Base-by-base conservation (phyloP, 495 filamentous ascomycete species). In the Haplographium delicatum region DNA sequence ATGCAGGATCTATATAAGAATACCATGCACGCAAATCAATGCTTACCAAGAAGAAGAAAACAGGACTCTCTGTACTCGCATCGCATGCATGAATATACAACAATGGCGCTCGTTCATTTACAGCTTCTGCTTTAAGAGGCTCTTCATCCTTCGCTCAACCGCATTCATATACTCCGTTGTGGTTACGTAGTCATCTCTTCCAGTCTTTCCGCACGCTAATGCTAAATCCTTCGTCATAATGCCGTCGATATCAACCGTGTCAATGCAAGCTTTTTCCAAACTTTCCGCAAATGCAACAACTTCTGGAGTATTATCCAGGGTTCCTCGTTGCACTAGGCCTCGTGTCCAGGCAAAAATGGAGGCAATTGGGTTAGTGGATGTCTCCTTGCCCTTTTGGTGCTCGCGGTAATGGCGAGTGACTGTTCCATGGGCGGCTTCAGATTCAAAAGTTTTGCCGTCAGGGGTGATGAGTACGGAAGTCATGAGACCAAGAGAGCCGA, bases 151-250 rank as follows among this genome's bases (percentile, higher is more conserved):
- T 67, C 78, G 79, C 82, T 95, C 91, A 43, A 97, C 89, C 8
- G 91, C 91, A 60, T 83, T 76, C 68, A 96, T 65, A 73, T 95
- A 96, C 71, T 89, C 87, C 51, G 68, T 75, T 46, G 93, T 98
- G 11, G 88, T 95, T 37, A 91, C 93, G 72, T 88, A 96, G 53
- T 85, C 82, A 63, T 77, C 78, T 39, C 87, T 78, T 35, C 79
- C 84, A 51, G 83, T 88, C 76, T 86, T 86, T 59, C 93, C 93
- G 64, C 88, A 90, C 24, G 89, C 83, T 25, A 98, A 78, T 15
- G 91, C 91, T 57, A 98, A 67, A 70, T 98, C 93, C 81, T 98
- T 98, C 62, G 93, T 98, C 93, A 97, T 98, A 72, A 96, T 86
- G 41, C 87, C 88, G 59, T 96, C 89, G 35, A 87, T 69, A 65